phyloP scores from a whole-genome alignment of 2,329 filamentous ascomycete genomes.

The Sarocladium oryzae region DNA sequence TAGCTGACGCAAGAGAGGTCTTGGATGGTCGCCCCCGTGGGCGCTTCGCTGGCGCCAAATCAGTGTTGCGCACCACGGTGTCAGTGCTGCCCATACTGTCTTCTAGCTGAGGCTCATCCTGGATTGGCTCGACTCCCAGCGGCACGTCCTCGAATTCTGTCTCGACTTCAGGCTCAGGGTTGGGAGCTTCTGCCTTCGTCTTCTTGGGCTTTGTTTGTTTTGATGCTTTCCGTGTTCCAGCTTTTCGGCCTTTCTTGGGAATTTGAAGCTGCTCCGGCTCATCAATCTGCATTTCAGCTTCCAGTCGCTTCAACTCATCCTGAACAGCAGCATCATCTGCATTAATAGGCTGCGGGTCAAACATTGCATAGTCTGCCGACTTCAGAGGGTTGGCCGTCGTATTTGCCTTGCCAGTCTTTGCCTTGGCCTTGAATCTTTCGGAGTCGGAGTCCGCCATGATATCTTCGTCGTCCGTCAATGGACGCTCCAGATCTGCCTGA shows the following conservation, averaged over 20 bases:
- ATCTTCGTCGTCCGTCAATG: conserved; percentile 47
- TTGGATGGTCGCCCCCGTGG: background rate
- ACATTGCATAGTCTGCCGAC: conserved; percentile 42
- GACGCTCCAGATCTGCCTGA: conserved; percentile 56
- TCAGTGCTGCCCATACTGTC: conserved; percentile 35
- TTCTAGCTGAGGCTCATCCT: conserved; percentile 25
- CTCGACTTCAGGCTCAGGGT: conserved; percentile 16
- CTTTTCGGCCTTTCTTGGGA: conserved; percentile 50
- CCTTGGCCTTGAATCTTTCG: conserved; percentile 23
- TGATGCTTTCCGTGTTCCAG: conserved; percentile 43
- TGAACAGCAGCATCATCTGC: conserved; percentile 43
- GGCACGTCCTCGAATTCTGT: conserved; percentile 17
- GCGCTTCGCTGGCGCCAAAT: conserved; percentile 5
- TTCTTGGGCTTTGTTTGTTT: conserved; percentile 45
- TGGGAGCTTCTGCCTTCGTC: conserved; percentile 24
- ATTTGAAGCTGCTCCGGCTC: conserved; percentile 31
- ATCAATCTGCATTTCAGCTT: conserved; percentile 41
- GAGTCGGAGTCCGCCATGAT: conserved; percentile 40
- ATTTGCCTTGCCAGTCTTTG: conserved; percentile 25
- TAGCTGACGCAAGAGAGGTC: background rate
- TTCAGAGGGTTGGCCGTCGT: conserved; percentile 21
- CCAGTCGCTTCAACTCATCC: conserved; percentile 42
- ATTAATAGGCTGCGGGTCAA: conserved; percentile 40
- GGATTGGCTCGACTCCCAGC: conserved; percentile 15
- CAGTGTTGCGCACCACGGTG: conserved; percentile 33